phyloP scores from a whole-genome alignment of 1,139 yeast species.

The Kodamaea sp. region DNA sequence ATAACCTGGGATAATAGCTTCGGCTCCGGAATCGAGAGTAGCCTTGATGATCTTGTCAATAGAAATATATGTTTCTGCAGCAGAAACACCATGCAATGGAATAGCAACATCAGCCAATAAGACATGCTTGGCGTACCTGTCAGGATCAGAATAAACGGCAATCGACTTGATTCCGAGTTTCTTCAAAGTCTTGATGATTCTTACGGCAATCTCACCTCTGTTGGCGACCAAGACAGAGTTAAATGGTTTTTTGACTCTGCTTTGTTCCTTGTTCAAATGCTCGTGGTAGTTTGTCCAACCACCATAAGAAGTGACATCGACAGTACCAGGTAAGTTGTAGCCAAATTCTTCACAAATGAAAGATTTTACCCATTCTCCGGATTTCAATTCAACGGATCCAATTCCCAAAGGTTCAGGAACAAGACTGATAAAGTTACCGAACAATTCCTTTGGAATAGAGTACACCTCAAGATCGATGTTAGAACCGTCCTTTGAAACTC shows the following conservation, averaged over 20 bases:
- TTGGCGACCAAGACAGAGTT: conserved; percentile 88
- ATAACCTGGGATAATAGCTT: conserved; percentile 96
- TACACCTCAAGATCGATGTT: conserved; percentile 76
- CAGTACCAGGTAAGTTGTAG: conserved; percentile 66
- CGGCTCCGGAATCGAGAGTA: conserved; percentile 78
- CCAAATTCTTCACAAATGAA: conserved; percentile 93
- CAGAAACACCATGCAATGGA: conserved; percentile 76
- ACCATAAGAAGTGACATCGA: conserved; percentile 79
- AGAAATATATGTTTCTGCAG: conserved; percentile 87
- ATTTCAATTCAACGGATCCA: conserved; percentile 80
- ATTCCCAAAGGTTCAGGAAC: conserved; percentile 95
- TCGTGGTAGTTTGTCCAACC: conserved; percentile 82
- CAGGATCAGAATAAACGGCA: conserved; percentile 90
- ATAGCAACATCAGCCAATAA: conserved; percentile 77
- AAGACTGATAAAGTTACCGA: conserved; percentile 81
- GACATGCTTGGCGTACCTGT: conserved; percentile 85
- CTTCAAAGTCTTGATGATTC: conserved; percentile 86
- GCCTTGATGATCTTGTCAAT: conserved; percentile 83
- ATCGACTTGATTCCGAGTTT: conserved; percentile 75
- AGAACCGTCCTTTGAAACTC: conserved; percentile 58
- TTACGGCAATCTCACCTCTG: conserved; percentile 96
- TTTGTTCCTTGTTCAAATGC: conserved; percentile 26
- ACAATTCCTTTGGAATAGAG: conserved; percentile 71
- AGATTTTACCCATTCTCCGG: conserved; percentile 85
- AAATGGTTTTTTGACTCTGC: conserved; percentile 58